Evolutionary conservation across 2,329 filamentous ascomycete species (phyloP), one percentile per base, ranked within the genome.

Genomic region (Tolypocladium tropicale): DNA sequence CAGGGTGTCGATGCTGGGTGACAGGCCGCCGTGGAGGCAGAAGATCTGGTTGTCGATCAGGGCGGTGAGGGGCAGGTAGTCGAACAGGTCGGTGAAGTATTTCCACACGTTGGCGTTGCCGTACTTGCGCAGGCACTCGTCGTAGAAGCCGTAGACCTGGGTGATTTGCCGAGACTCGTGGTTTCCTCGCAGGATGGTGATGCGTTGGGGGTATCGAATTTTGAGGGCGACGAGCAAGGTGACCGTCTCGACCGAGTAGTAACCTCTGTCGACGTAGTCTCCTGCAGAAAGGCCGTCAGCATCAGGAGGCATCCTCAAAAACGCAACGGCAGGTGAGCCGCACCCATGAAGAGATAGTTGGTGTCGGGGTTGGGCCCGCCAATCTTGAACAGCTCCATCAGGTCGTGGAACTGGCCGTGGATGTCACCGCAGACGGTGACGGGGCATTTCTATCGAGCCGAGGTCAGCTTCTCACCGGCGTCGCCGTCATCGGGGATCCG

Each of bases 371-470:
- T 96, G 59, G 92, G 91, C 55, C 94, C 94, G 65, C 94, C 94
- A 73, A 99, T 97, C 78, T 95, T 95, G 83, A 99, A 99, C 55
- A 99, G 84, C 77, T 99, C 94, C 91, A 99, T 97, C 73, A 99
- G 77, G 70, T 99, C 94, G 74, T 97, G 93, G 73, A 97, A 97
- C 76, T 99, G 94, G 63, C 94, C 94, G 75, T 99, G 94, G 71
- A 99, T 99, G 76, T 99, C 94, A 72, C 94, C 94, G 74, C 94
- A 97, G 60, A 99, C 94, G 56, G 94, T 99, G 63, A 97, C 94
- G 49, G 94, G 94, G 73, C 93, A 97, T 93, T 96, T 96, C 88
- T 92, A 62, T 48, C 53, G 23, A 11, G 41, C 21, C 6, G 12
- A 14, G 21, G 50, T 54, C 48, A 41, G 53, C 52, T 34, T 25